These are phyloP conservation scores for Exserohilum turcica DNA, from an alignment of 2,329 filamentous ascomycete genomes.

Conservation along the genomic window DNA sequence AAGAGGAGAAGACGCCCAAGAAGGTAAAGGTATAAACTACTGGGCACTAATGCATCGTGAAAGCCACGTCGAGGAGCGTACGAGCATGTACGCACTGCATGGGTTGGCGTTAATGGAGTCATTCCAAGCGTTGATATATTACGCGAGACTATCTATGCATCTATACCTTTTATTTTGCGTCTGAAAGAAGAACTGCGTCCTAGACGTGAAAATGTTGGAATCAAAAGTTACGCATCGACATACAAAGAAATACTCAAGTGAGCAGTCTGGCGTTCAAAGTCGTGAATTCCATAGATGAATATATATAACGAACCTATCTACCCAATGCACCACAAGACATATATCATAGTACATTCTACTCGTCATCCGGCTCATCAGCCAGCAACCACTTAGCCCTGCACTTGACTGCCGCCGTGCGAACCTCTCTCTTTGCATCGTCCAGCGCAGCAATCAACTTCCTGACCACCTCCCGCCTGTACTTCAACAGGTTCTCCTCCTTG, in stretches of 20 bases:
- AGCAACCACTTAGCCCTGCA: constrained; percentile 65
- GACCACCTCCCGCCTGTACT: constrained; percentile 62
- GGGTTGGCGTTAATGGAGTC: constrained; percentile 35
- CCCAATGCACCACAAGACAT: not conserved
- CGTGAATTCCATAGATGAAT: not conserved
- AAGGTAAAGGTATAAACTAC: constrained; percentile 27
- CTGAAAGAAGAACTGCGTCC: constrained; percentile 1
- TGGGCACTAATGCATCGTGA: not conserved
- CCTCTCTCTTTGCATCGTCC: constrained; percentile 67
- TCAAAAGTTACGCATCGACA: not conserved
- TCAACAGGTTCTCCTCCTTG: constrained; percentile 59
- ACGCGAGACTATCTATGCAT: constrained; percentile 24
- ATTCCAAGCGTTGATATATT: constrained; percentile 25
- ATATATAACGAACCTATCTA: not conserved
- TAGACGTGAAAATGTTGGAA: not conserved
- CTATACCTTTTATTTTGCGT: constrained; percentile 7
- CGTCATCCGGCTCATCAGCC: constrained; percentile 63
- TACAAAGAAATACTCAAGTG: not conserved
- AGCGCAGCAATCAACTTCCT: constrained; percentile 60
- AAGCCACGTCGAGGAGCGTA: not conserved
- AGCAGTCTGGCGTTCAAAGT: constrained; percentile 6
- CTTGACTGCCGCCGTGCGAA: constrained; percentile 66
- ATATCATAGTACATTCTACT: constrained; percentile 12
- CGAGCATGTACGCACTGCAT: constrained; percentile 26
- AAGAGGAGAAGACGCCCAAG: constrained; percentile 34